Percentiles rank a stretch among this genome's conserved stretches.
These are phyloP conservation scores for Colletotrichum sp. DNA, from an alignment of 2,329 filamentous ascomycete genomes.

Conservation along the genomic window DNA sequence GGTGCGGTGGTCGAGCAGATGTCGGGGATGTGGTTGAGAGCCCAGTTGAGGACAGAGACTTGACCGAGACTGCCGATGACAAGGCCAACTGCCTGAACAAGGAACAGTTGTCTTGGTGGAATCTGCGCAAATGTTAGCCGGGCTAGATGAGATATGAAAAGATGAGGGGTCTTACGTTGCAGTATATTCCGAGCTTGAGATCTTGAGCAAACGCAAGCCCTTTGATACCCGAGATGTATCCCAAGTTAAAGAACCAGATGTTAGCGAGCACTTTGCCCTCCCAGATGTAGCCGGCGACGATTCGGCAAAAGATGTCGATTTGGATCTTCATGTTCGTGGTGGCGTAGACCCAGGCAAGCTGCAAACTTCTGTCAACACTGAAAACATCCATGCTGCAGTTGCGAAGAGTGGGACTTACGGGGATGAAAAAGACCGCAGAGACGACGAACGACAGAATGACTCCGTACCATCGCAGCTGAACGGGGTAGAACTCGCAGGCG, in stretches of 20 bases:
- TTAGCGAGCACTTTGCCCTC: slow-evolving; percentile 46
- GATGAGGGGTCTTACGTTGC: slow-evolving; percentile 25
- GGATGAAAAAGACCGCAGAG: slow-evolving; percentile 32
- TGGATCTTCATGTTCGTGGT: slow-evolving; percentile 49
- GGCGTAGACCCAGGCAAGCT: slow-evolving; percentile 38
- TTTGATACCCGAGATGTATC: slow-evolving; percentile 47
- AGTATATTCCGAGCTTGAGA: slow-evolving; percentile 50
- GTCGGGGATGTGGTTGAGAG: slow-evolving; percentile 48
- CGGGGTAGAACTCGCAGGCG: slow-evolving; percentile 33
- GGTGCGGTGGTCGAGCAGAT: slow-evolving; percentile 51
- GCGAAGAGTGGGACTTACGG: slow-evolving; percentile 20
- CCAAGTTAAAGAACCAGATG: slow-evolving; percentile 42
- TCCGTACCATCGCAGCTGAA: slow-evolving; percentile 36
- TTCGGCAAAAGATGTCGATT: slow-evolving; percentile 49
- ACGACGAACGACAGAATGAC: slow-evolving; percentile 30
- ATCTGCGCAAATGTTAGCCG: slow-evolving; percentile 26
- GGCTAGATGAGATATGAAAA: neutral
- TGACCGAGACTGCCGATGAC: slow-evolving; percentile 50
- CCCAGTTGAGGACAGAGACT: slow-evolving; percentile 41
- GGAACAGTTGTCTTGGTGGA: slow-evolving; percentile 48
- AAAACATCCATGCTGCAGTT: fast-evolving
- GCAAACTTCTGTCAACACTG: neutral
- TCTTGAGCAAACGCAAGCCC: slow-evolving; percentile 47
- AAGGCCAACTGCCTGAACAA: slow-evolving; percentile 46
- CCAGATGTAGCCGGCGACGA: slow-evolving; percentile 48